Conservation (phyloP, 805 yeast genomes). For the Metschnikowia matae region DNA sequence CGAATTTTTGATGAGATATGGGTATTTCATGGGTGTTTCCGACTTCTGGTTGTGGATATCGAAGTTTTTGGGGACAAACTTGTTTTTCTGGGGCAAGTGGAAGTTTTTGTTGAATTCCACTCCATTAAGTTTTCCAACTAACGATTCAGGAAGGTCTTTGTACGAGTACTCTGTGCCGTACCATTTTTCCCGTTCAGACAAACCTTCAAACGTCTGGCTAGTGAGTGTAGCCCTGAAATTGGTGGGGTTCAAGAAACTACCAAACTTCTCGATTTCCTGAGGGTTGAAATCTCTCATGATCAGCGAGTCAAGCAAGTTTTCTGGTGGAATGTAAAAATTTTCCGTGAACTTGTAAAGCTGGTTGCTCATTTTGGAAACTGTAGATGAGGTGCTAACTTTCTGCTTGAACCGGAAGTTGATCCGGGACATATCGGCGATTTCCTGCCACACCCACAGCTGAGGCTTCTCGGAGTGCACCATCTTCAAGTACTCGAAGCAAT, state of each 20-base stretch:
- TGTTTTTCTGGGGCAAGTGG: slow-evolving; percentile 68
- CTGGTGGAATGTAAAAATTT: slow-evolving; percentile 52
- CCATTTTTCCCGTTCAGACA: slow-evolving; percentile 67
- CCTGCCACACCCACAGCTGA: slow-evolving; percentile 77
- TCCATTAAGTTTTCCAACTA: slow-evolving; percentile 31
- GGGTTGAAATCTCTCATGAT: slow-evolving; percentile 60
- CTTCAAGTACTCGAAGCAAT: slow-evolving; percentile 69
- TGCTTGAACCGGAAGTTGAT: slow-evolving; percentile 78
- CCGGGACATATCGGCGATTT: slow-evolving; percentile 61
- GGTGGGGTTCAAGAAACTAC: slow-evolving; percentile 46
- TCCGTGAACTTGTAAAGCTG: slow-evolving; percentile 47
- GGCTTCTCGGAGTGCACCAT: slow-evolving; percentile 56
- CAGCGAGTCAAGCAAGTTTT: slow-evolving; percentile 53
- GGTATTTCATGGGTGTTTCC: slow-evolving; percentile 45
- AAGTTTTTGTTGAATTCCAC: slow-evolving; percentile 31
- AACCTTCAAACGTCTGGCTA: slow-evolving; percentile 44
- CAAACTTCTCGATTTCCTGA: slow-evolving; percentile 46
- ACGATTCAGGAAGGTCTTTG: slow-evolving; percentile 38
- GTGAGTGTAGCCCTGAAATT: slow-evolving; percentile 62
- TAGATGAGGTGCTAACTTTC: slow-evolving; percentile 64
- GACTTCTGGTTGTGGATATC: slow-evolving; percentile 45
- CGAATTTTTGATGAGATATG: slow-evolving; percentile 54
- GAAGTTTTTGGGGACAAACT: slow-evolving; percentile 78
- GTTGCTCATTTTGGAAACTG: slow-evolving; percentile 67
- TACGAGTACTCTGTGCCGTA: slow-evolving; percentile 79